A percentile compares a stretch with the other conserved stretches of the same genome.
These are phyloP conservation scores for Candida sanyaensis DNA, from an alignment of 1,139 yeast species.

Conservation along the genomic window DNA sequence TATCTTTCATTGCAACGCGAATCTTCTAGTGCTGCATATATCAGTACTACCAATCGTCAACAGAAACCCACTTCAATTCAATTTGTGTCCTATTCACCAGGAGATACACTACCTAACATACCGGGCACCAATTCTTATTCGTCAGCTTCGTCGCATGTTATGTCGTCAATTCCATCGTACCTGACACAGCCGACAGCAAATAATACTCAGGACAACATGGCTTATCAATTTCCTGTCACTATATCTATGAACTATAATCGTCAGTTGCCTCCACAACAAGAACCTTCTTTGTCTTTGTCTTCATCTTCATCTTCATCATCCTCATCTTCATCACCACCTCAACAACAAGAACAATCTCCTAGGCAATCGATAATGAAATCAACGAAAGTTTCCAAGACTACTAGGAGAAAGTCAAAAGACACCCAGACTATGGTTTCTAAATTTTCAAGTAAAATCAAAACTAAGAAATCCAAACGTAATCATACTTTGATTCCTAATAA, in stretches of 20 bases:
- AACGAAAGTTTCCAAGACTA: background rate
- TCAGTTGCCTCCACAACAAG: background rate
- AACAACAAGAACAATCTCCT: background rate
- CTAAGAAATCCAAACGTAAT: conserved; percentile 4
- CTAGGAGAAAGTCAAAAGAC: background rate
- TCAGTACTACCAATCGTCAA: background rate
- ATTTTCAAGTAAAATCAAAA: background rate
- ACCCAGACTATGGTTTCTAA: background rate
- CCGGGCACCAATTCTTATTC: background rate
- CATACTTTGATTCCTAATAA: conserved; percentile 9
- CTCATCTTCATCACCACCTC: background rate
- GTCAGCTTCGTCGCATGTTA: background rate
- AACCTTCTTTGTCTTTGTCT: no score
- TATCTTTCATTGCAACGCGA: background rate
- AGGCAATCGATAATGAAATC: background rate
- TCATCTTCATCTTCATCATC: background rate
- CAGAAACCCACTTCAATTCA: background rate
- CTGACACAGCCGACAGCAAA: background rate
- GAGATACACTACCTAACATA: background rate
- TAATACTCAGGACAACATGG: background rate
- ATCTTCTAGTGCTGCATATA: background rate
- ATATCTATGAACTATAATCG: background rate
- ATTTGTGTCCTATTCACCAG: background rate
- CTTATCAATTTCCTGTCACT: background rate
- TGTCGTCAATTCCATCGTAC: background rate